Conservation (phyloP, 805 yeast genomes). For the Wickerhamomyces mucosus region DNA sequence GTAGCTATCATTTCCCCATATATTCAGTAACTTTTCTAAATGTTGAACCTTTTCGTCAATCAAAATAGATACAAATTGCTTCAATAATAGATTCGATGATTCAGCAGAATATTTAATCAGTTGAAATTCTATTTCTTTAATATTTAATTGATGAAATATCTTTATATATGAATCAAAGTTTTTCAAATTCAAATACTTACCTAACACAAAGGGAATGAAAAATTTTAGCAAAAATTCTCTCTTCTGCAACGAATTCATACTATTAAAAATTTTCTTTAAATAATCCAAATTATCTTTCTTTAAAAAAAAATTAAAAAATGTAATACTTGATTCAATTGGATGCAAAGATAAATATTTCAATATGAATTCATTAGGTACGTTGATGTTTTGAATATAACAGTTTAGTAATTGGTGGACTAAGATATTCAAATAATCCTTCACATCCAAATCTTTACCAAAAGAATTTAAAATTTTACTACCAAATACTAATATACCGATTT, state of each 20-base stretch:
- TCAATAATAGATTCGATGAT: slow-evolving; percentile 5
- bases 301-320: slow-evolving; percentile 10
- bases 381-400: slow-evolving; percentile 1
- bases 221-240: slow-evolving; percentile 10
- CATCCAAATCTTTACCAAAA: slow-evolving; percentile 13
- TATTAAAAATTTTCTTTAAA: not conserved
- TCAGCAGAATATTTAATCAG: slow-evolving; percentile 4
- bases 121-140: slow-evolving; percentile 4
- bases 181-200: not conserved
- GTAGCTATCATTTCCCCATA: slow-evolving; percentile 29
- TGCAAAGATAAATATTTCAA: slow-evolving; percentile 16
- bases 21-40: slow-evolving; percentile 7
- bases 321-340: slow-evolving; percentile 14
- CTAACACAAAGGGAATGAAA: slow-evolving; percentile 12
- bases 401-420: slow-evolving; percentile 12
- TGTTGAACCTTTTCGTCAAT: slow-evolving; percentile 4
- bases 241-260: slow-evolving; percentile 10
- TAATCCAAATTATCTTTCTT: slow-evolving; percentile 3
- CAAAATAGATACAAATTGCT: slow-evolving; percentile 6
- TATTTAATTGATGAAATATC: slow-evolving; percentile 6
- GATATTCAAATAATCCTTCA: slow-evolving; percentile 10
- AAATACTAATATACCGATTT: slow-evolving; percentile 13
- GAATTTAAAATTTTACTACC: slow-evolving; percentile 18
- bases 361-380: slow-evolving; percentile 7
- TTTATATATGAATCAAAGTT: slow-evolving; percentile 7